These are phyloP conservation scores for Vaccinium vitisidaea DNA, from an alignment of 148 eudicot genomes.

Conservation along the genomic window DNA sequence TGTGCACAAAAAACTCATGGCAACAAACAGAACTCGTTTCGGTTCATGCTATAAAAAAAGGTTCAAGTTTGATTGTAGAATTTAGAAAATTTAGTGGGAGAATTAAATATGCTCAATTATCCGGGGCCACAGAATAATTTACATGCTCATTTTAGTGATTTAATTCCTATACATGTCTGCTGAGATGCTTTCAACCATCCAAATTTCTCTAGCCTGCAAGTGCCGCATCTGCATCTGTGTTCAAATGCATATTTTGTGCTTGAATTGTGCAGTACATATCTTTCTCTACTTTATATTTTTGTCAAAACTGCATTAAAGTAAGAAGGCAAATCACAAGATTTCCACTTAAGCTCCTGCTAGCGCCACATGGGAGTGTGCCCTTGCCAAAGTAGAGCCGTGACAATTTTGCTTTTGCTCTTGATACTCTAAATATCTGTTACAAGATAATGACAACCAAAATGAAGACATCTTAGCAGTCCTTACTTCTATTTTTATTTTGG, in stretches of 20 bases:
- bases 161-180: background rate
- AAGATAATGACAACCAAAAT: background rate
- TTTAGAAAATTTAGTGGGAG: background rate
- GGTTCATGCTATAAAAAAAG: background rate
- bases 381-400: background rate
- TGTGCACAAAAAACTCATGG: background rate
- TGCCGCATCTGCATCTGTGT: background rate
- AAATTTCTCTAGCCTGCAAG: background rate
- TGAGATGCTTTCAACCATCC: constrained; percentile 1
- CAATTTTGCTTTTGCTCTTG: background rate
- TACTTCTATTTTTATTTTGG: background rate
- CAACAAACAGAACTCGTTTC: background rate
- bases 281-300: background rate
- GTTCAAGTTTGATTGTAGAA: background rate
- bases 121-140: background rate
- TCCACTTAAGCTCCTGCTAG: background rate
- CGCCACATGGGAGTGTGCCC: background rate
- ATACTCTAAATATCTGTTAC: background rate
- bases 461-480: background rate
- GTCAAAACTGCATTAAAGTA: background rate
- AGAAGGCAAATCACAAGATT: background rate
- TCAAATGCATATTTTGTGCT: background rate
- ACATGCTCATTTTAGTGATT: background rate
- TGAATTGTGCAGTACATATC: background rate
- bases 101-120: background rate